phyloP scores from a whole-genome alignment of 306 rosid genomes.

The Morella rubra region DNA sequence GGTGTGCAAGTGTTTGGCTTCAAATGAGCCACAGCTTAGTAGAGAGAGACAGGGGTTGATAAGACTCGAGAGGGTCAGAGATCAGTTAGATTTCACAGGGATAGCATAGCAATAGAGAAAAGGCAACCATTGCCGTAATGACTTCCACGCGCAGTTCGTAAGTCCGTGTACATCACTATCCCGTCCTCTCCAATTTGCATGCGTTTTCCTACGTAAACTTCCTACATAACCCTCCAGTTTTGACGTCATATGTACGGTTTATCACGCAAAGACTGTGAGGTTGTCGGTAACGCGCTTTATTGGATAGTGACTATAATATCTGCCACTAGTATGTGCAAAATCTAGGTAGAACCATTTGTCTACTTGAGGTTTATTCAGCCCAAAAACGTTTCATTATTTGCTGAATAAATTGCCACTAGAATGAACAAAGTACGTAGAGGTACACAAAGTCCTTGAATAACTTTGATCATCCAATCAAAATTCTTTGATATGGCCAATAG shows the following conservation, averaged over 20 bases:
- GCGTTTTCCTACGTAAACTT: constrained; percentile 11
- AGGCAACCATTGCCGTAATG: not conserved
- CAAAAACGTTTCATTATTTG: too few relatives aligned
- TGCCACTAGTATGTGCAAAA: not conserved
- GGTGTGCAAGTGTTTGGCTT: not conserved
- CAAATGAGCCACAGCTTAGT: not conserved
- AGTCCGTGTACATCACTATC: constrained; percentile 18
- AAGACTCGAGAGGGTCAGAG: constrained; percentile 23
- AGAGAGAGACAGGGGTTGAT: constrained; percentile 1
- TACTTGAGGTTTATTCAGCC: not conserved
- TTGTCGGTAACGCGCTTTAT: not conserved
- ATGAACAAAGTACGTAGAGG: too few relatives aligned
- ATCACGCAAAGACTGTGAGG: not conserved
- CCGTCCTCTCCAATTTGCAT: constrained; percentile 10
- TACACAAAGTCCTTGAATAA: too few relatives aligned
- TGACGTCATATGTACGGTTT: not conserved
- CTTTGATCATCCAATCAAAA: too few relatives aligned
- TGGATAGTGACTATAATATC: not conserved
- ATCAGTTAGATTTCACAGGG: not conserved
- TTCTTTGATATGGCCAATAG: too few relatives aligned
- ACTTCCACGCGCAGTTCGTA: not conserved
- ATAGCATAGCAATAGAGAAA: too few relatives aligned
- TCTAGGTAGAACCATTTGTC: not conserved
- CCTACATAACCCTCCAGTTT: not conserved
- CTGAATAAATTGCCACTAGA: too few relatives aligned